Base-by-base conservation (phyloP, 345 rosid species). In the Salix suchowensis region DNA sequence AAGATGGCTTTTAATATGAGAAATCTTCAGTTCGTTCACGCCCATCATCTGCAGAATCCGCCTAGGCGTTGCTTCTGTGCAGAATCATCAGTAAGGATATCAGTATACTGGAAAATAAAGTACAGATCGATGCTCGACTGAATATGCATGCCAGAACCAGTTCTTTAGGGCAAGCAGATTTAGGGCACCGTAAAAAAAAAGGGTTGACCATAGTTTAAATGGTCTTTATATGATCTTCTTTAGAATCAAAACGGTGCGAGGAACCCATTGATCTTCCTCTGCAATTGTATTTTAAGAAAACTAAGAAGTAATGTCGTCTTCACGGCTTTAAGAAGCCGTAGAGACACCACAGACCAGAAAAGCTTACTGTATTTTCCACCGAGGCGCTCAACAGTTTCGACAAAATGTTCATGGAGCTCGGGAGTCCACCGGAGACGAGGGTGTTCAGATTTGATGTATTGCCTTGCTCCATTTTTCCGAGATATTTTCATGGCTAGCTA, bases 1-100 rank as follows among this genome's bases (percentile, higher is more conserved):
- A 40, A 87, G 88, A 82, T 87, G 90, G 78, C 90, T 87, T 76
- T 87, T 87, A 73, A 87, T 75, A 70, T 87, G 90, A 77, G 83
- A 83, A 76, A 87, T 85, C 60, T 55, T 74, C 73, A 87, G 85
- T 67, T 84, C 88, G 32, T 76, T 81, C 1, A 83, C 83, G 54
- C 74, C 68, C 88, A 87, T 87, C 81, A 64, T 68, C 84, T 82
- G 87, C 73, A 87, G 65, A 82, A 87, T 85, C 50, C 77, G 73
- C 85, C 83, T 87, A 0, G 90, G 90, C 5, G 90, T 82, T 26
- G 90, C 90, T 36, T 72, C 90, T 87, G 64, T 9, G 85, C 76
- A 67, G 61, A 48, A 39, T 36, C 70, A 36, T 26, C 44, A 66
- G 34, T 4, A 61, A 11, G 21, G 19, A 26, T 10, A 74, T 58